Conservation (phyloP, 208 protist species). For the Leishmania aethiopica region DNA sequence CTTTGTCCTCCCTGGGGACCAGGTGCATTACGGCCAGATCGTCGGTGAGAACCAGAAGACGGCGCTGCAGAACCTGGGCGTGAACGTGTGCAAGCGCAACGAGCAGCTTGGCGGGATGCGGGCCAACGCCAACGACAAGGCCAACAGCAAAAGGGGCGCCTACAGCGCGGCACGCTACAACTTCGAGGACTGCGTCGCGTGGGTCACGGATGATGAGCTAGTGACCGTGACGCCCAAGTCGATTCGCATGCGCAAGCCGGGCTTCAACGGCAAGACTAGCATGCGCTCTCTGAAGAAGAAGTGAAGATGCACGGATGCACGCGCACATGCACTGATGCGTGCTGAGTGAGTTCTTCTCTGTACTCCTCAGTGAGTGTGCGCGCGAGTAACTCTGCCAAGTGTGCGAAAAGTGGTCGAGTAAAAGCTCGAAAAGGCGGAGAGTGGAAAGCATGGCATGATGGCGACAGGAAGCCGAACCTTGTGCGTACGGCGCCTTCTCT, state of each 20-base stretch:
- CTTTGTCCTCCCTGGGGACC: slow-evolving; percentile 85
- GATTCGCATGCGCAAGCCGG: slow-evolving; percentile 90
- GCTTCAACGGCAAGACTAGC: slow-evolving; percentile 90
- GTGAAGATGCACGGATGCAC: slow-evolving; percentile 15
- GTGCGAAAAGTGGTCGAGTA: too few species aligned
- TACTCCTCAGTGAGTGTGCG: too few species aligned
- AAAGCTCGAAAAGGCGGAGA: not conserved
- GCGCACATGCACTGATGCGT: not conserved
- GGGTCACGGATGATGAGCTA: slow-evolving; percentile 90
- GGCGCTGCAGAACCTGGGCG: slow-evolving; percentile 83
- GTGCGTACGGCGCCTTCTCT: not conserved
- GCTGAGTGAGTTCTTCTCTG: not conserved
- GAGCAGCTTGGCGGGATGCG: slow-evolving; percentile 91
- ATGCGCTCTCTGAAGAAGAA: slow-evolving; percentile 76
- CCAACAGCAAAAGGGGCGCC: slow-evolving; percentile 55
- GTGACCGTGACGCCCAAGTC: slow-evolving; percentile 93
- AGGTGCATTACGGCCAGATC: slow-evolving; percentile 92
- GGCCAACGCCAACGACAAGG: slow-evolving; percentile 91
- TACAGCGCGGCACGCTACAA: slow-evolving; percentile 65
- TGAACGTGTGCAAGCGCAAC: slow-evolving; percentile 92
- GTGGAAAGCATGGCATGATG: not conserved
- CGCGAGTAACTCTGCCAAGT: not conserved
- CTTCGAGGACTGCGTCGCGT: slow-evolving; percentile 90
- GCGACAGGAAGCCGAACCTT: not conserved
- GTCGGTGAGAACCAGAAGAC: slow-evolving; percentile 91